phyloP scores from a whole-genome alignment of 108 stramenopile species.

The Cyclotella atomus region DNA sequence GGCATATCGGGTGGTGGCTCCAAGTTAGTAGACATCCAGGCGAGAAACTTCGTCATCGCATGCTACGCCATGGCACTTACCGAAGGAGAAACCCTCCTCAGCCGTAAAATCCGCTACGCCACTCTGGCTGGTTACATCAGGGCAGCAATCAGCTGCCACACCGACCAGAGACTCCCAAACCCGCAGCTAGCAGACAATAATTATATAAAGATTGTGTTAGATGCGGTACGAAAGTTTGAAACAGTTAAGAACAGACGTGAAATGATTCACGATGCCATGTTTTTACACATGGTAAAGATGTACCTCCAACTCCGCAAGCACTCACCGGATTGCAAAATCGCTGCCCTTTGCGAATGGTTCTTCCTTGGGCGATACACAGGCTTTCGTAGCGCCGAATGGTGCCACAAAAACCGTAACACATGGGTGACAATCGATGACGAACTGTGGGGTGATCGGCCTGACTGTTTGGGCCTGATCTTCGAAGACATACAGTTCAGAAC shows the following conservation, averaged over 20 bases:
- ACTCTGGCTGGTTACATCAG: conserved; percentile 5
- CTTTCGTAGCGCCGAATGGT: conserved; percentile 10
- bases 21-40: background rate
- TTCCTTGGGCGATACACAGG: conserved; percentile 7
- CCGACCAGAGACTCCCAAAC: background rate
- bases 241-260: background rate
- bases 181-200: background rate
- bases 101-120: background rate
- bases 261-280: conserved; percentile 21
- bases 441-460: background rate
- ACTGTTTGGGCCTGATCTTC: background rate
- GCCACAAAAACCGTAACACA: background rate
- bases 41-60: conserved; percentile 13
- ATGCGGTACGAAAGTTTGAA: conserved; percentile 11
- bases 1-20: background rate
- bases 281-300: background rate
- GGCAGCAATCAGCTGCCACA: background rate
- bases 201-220: background rate
- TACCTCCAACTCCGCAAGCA: background rate
- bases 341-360: conserved; percentile 17
- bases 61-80: conserved; percentile 11
- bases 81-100: background rate
- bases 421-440: background rate
- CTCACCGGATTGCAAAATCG: background rate
- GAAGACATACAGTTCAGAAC: background rate